A percentile compares a stretch with the other conserved stretches of the same genome.
Conservation (phyloP, 1,284 basidiomycete species). For the Peniophora sp. region DNA sequence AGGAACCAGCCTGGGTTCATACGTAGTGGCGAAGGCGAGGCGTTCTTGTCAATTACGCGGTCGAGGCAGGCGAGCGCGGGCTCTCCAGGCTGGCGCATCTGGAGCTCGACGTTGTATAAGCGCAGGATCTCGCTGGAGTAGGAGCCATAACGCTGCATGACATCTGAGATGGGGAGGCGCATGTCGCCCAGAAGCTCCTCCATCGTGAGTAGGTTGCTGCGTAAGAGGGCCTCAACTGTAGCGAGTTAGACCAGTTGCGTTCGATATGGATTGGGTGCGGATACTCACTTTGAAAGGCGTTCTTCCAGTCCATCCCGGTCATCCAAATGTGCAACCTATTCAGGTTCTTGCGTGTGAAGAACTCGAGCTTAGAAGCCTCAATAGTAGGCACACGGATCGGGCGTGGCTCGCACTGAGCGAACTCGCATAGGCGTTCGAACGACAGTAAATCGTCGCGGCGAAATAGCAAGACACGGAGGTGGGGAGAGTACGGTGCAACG, state of each 20-base stretch:
- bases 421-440: conserved; percentile 8
- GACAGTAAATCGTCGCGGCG: conserved; percentile 25
- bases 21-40: background rate
- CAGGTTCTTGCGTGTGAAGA: conserved; percentile 38
- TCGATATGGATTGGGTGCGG: too few species aligned
- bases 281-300: conserved; percentile 44
- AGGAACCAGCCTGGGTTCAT: conserved; percentile 27
- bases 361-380: conserved; percentile 32
- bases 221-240: conserved; percentile 45
- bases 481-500: conserved; percentile 52
- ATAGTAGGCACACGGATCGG: conserved; percentile 14
- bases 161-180: conserved; percentile 26
- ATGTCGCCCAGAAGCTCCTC: conserved; percentile 36
- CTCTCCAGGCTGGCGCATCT: conserved; percentile 28
- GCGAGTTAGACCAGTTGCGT: too few species aligned
- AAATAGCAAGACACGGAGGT: conserved; percentile 47
- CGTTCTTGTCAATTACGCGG: conserved; percentile 14
- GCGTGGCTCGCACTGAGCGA: conserved; percentile 8
- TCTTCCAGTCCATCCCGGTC: conserved; percentile 36
- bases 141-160: conserved; percentile 22
- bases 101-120: conserved; percentile 35
- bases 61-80: conserved; percentile 41
- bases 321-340: conserved; percentile 32
- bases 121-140: conserved; percentile 38
- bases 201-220: conserved; percentile 45